phyloP scores from a whole-genome alignment of 1,284 basidiomycete species.

The Vanrija humicola region DNA sequence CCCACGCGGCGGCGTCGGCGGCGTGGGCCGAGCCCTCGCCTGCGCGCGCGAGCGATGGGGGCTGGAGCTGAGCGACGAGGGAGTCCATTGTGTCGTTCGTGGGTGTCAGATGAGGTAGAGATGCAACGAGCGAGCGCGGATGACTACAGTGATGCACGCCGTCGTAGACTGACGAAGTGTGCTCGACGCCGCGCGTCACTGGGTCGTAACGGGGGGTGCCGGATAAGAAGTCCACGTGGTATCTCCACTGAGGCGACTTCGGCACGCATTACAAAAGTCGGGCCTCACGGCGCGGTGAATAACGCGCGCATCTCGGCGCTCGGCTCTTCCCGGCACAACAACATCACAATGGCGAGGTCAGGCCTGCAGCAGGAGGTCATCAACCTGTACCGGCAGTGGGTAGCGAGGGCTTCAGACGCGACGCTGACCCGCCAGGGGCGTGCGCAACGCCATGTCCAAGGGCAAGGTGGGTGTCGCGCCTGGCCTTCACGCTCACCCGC shows the following conservation, averaged over 20 bases:
- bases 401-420: too few species aligned
- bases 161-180: background rate
- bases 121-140: background rate
- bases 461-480: conserved; percentile 20
- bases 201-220: background rate
- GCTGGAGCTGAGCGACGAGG: conserved; percentile 61
- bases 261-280: too few species aligned
- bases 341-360: conserved; percentile 32
- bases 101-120: background rate
- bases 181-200: background rate
- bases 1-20: conserved; percentile 65
- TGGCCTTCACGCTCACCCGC: background rate
- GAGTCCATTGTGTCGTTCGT: conserved; percentile 62
- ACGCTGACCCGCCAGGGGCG: conserved; percentile 24
- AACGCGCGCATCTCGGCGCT: background rate
- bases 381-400: conserved; percentile 35
- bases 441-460: conserved; percentile 38
- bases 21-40: conserved; percentile 52
- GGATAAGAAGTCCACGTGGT: too few species aligned
- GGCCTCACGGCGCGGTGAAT: too few species aligned
- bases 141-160: conserved; percentile 10
- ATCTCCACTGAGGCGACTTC: too few species aligned
- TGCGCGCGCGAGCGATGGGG: conserved; percentile 57
- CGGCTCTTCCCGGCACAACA: background rate
- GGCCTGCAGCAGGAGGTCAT: conserved; percentile 48